Evolutionary conservation across 176 grass and related monocot genomes (phyloP).

Genomic region (sorghum (Sorghum bicolor)): Sorghum_bicolor_NCBIv3 NC_012879.2:21119001-21119500

Average conservation of each 20-base stretch:
- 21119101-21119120: background rate
- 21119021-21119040: background rate
- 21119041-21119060: background rate
- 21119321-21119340: background rate
- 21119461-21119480: too few relatives aligned
- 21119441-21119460: constrained; percentile 53
- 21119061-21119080: background rate
- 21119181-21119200: too few relatives aligned
- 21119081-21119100: background rate
- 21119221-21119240: too few relatives aligned
- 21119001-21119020: background rate
- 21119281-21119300: background rate
- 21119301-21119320: background rate
- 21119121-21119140: too few relatives aligned
- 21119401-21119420: constrained; percentile 66
- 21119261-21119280: background rate
- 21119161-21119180: background rate
- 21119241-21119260: background rate
- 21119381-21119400: constrained; percentile 76
- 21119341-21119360: background rate
- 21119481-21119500: background rate
- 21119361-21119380: constrained; percentile 73
- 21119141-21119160: too few relatives aligned
- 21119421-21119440: constrained; percentile 47
- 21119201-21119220: too few relatives aligned